Evolutionary conservation across 2,329 filamentous ascomycete species (phyloP).

Genomic region (Stenocarpella maydis): DNA sequence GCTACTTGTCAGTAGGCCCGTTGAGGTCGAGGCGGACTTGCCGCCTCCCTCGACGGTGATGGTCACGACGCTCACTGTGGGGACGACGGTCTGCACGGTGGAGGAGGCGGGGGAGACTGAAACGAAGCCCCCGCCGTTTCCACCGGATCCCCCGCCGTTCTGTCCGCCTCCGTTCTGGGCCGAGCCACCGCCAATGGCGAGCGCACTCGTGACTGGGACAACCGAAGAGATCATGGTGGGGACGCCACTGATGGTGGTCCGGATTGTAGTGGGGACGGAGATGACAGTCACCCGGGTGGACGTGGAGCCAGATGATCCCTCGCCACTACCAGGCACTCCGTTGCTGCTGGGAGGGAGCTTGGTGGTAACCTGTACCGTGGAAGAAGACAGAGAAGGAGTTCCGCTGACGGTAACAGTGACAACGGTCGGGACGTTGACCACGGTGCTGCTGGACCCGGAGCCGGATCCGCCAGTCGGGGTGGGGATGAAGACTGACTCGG

Average conservation of each 20-base stretch:
- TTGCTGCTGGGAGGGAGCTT: neutral
- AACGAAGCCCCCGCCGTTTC: neutral
- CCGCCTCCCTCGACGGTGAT: conserved; percentile 14
- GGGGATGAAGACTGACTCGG: conserved; percentile 20
- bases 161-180: neutral
- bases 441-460: neutral
- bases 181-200: neutral
- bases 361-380: conserved; percentile 4
- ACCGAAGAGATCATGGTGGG: conserved; percentile 3
- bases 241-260: conserved; percentile 14
- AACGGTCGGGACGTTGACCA: conserved; percentile 10
- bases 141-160: neutral
- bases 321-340: neutral
- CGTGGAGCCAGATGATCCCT: neutral
- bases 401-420: conserved; percentile 25
- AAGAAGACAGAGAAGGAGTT: neutral
- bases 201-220: neutral
- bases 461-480: neutral
- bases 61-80: conserved; percentile 23
- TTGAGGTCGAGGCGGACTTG: conserved; percentile 5
- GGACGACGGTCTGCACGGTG: conserved; percentile 20
- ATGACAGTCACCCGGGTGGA: conserved; percentile 3
- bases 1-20: neutral
- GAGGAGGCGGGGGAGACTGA: neutral
- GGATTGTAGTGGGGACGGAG: conserved; percentile 14